phyloP scores from a whole-genome alignment of 179 eudicot genomes.

The Carnegiea gigantea region DNA sequence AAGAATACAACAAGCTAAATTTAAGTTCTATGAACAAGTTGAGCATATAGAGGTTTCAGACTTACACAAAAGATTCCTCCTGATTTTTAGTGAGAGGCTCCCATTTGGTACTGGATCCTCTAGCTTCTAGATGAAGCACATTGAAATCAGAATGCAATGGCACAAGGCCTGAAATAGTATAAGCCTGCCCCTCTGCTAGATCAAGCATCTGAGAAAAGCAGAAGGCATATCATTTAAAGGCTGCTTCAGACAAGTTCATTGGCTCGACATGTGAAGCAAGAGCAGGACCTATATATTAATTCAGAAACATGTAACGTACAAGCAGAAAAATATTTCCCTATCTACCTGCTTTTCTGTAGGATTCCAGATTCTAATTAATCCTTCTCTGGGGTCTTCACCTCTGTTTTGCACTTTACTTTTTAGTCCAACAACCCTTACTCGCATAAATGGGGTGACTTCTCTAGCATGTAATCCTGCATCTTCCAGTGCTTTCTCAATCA shows the following conservation, averaged over 20 bases:
- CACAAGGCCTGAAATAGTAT: constrained; percentile 62
- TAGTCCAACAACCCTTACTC: constrained; percentile 79
- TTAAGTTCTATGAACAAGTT: background rate
- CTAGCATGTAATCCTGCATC: constrained; percentile 69
- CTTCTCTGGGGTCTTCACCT: constrained; percentile 40
- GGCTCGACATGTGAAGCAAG: constrained; percentile 12
- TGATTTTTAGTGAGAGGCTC: constrained; percentile 50
- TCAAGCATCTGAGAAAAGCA: constrained; percentile 47
- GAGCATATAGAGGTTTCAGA: constrained; percentile 13
- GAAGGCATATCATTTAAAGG: constrained; percentile 3
- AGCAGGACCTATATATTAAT: constrained; percentile 6
- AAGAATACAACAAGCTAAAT: constrained; percentile 22
- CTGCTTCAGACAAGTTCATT: background rate
- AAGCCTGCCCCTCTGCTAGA: constrained; percentile 80
- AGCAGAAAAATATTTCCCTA: background rate
- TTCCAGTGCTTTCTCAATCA: constrained; percentile 69
- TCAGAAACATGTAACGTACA: background rate
- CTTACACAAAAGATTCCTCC: constrained; percentile 59
- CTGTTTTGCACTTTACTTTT: constrained; percentile 27
- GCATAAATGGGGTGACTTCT: constrained; percentile 83
- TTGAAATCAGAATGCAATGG: constrained; percentile 60
- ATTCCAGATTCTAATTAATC: constrained; percentile 90
- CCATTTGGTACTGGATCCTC: constrained; percentile 74
- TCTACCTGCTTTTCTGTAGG: constrained; percentile 83
- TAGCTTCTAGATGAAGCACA: constrained; percentile 74